Evolutionary conservation across 176 grass and related monocot species (phyloP).

Genomic region (Pontederia paniculata): DNA sequence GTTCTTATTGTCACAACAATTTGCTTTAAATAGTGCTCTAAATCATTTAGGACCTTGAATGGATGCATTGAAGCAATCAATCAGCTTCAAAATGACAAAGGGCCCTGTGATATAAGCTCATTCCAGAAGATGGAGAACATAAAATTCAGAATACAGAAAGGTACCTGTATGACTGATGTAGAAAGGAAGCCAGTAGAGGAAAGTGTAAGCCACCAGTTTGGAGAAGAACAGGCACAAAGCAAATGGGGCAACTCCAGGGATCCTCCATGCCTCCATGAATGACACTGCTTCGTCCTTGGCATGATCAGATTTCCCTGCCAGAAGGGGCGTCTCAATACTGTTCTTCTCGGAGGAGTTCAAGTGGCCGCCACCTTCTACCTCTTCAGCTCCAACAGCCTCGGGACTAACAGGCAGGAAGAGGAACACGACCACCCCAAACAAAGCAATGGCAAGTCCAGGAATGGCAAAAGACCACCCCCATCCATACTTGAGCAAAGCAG

Average conservation of each 20-base stretch:
- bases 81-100: no score
- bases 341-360: background rate
- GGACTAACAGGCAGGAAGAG: conserved; percentile 10
- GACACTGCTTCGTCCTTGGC: conserved; percentile 3
- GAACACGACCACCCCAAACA: conserved; percentile 1
- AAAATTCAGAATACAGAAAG: background rate
- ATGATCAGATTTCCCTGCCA: background rate
- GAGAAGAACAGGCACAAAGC: conserved; percentile 14
- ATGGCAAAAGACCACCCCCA: conserved; percentile 6
- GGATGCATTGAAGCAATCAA: no score
- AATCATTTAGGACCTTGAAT: no score
- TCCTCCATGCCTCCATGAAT: conserved; percentile 12
- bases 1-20: no score
- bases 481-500: conserved; percentile 3
- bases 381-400: background rate
- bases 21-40: no score
- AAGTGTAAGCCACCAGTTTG: conserved; percentile 15
- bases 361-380: background rate
- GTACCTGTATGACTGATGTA: conserved; percentile 15
- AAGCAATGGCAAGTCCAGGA: background rate
- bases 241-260: conserved; percentile 13
- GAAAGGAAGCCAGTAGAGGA: conserved; percentile 15
- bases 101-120: no score
- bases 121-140: background rate
- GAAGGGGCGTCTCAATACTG: background rate